Evolutionary conservation across 495 filamentous ascomycete species (phyloP).

Genomic region (Astrocystis sublimbata): DNA sequence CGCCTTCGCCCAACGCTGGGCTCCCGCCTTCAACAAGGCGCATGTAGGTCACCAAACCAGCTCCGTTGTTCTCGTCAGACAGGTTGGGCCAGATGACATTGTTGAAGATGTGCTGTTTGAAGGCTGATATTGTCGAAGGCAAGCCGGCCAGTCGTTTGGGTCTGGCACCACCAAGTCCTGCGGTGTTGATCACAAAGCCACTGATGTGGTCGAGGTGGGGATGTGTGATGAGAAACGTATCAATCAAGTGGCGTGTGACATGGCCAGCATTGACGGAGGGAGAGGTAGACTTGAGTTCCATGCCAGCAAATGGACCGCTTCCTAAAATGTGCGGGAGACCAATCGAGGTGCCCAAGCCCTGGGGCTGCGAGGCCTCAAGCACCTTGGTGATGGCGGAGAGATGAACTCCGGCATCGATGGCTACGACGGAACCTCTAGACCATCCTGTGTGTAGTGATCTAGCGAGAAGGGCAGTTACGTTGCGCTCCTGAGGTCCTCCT

Average conservation of each 20-base stretch:
- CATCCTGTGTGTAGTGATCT: conserved; percentile 77
- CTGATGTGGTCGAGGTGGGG: conserved; percentile 92
- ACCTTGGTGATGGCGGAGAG: conserved; percentile 78
- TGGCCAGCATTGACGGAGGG: conserved; percentile 76
- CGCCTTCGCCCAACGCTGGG: conserved; percentile 72
- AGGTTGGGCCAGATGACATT: conserved; percentile 97
- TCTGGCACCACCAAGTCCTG: conserved; percentile 68
- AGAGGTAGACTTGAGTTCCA: conserved; percentile 61
- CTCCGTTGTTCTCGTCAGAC: conserved; percentile 92
- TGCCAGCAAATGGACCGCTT: conserved; percentile 69
- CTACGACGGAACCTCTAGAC: conserved; percentile 76
- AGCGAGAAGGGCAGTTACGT: conserved; percentile 85
- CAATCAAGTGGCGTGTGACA: conserved; percentile 74
- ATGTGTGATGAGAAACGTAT: conserved; percentile 88
- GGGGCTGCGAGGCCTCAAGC: conserved; percentile 52
- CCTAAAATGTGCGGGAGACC: conserved; percentile 39
- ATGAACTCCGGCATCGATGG: conserved; percentile 91
- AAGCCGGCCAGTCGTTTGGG: conserved; percentile 84
- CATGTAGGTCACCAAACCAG: conserved; percentile 87
- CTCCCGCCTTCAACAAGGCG: conserved; percentile 86
- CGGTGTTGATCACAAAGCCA: conserved; percentile 90
- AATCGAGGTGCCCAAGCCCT: conserved; percentile 44
- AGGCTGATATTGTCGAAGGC: conserved; percentile 79
- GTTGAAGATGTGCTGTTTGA: conserved; percentile 95
- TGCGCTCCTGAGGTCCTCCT: conserved; percentile 86